Evolutionary conservation across 1,139 yeast species (phyloP).

Genomic region (Candida sojae): DNA sequence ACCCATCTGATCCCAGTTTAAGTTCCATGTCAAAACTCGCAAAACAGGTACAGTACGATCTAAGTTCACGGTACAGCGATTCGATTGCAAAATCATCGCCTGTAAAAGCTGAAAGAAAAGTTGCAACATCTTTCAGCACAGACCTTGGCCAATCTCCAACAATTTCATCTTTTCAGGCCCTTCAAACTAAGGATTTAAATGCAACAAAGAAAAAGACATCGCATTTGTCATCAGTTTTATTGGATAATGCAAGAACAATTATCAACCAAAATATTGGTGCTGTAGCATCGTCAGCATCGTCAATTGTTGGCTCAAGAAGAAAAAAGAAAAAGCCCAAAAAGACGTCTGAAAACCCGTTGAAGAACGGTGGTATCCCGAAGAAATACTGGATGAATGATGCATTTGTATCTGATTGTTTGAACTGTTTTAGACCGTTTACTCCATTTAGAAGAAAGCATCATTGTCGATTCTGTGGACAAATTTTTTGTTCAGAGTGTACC

Average conservation of each 20-base stretch:
- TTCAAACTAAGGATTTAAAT: constrained; percentile 24
- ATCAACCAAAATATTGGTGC: constrained; percentile 34
- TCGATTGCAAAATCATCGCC: constrained; percentile 34
- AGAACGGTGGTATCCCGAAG: constrained; percentile 54
- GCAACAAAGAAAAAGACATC: constrained; percentile 29
- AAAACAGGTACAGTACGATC: constrained; percentile 12
- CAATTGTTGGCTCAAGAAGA: constrained; percentile 24
- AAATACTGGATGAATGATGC: constrained; percentile 95
- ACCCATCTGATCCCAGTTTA: constrained; percentile 4
- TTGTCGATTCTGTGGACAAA: constrained; percentile 94
- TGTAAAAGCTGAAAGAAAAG: constrained; percentile 24
- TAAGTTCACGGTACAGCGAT: constrained; percentile 25
- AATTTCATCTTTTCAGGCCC: constrained; percentile 44
- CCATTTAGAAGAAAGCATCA: constrained; percentile 90
- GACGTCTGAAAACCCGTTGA: constrained; percentile 47
- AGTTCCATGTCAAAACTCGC: not conserved
- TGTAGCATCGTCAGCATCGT: constrained; percentile 32
- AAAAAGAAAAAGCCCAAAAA: constrained; percentile 33
- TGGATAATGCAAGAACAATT: constrained; percentile 43
- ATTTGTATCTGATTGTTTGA: constrained; percentile 77
- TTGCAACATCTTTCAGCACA: constrained; percentile 9
- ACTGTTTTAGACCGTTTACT: constrained; percentile 72
- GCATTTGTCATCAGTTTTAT: constrained; percentile 33
- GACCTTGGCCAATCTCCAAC: constrained; percentile 27
- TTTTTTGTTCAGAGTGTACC: constrained; percentile 89